Conservation (phyloP, 2,329 filamentous ascomycete species). For the Aureobasidium subglaciale region DNA sequence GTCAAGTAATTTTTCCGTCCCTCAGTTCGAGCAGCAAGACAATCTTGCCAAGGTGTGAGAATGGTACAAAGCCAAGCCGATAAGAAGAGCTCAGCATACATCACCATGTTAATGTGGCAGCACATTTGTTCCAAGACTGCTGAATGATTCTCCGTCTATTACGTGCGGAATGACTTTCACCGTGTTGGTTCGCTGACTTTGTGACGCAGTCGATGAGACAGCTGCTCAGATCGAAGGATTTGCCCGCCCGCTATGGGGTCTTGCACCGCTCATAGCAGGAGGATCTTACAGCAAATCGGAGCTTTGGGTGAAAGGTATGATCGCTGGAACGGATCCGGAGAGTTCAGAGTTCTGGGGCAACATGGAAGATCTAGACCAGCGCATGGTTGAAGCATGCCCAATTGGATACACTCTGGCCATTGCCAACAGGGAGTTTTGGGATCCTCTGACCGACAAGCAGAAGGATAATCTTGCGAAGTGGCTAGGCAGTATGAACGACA, state of each 20-base stretch:
- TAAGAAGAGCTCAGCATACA: neutral
- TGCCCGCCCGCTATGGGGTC: slow-evolving; percentile 67
- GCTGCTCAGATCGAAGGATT: slow-evolving; percentile 72
- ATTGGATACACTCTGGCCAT: slow-evolving; percentile 69
- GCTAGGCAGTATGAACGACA: slow-evolving; percentile 72
- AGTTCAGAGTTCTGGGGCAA: slow-evolving; percentile 69
- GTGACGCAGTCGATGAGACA: slow-evolving; percentile 55
- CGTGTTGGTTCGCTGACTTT: neutral
- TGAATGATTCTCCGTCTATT: neutral
- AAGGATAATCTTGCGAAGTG: slow-evolving; percentile 61
- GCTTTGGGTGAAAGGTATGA: slow-evolving; percentile 64
- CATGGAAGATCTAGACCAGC: slow-evolving; percentile 68
- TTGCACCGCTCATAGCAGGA: slow-evolving; percentile 63
- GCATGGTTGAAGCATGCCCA: slow-evolving; percentile 81
- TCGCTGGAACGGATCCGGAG: slow-evolving; percentile 63
- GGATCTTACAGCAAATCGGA: slow-evolving; percentile 58
- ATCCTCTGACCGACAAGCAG: slow-evolving; percentile 55
- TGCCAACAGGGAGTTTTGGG: slow-evolving; percentile 57
- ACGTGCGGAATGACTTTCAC: neutral
- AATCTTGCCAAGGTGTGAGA: neutral
- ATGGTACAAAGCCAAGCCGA: neutral
- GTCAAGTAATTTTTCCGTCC: neutral
- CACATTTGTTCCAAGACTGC: neutral
- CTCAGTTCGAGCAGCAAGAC: neutral
- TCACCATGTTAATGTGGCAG: neutral